Percentiles rank a stretch among this genome's conserved stretches.
Conservation (phyloP, 116 monocot species). For the Thalassia testudinum region DNA sequence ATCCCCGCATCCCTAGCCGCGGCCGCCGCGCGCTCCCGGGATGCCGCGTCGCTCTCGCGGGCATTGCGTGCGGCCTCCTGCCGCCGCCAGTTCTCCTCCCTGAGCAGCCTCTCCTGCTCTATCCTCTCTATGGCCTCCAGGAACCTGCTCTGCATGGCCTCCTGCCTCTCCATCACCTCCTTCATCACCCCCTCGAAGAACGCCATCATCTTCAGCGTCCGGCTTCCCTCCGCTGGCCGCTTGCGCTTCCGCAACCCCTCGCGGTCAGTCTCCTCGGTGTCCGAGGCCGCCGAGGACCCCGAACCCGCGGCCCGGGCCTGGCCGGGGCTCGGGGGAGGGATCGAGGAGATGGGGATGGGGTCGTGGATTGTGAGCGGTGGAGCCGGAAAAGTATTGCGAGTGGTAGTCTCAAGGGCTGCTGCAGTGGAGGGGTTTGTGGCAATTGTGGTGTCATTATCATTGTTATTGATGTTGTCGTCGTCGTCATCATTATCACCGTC, state of each 20-base stretch:
- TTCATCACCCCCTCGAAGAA: slow-evolving; percentile 71
- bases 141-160: slow-evolving; percentile 59
- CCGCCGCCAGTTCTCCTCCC: slow-evolving; percentile 68
- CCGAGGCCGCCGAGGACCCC: slow-evolving; percentile 29
- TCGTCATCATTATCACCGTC: neutral
- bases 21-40: slow-evolving; percentile 49
- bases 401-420: neutral
- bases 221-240: slow-evolving; percentile 15
- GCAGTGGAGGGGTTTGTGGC: neutral
- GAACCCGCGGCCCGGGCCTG: neutral
- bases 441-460: neutral
- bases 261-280: slow-evolving; percentile 31
- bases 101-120: slow-evolving; percentile 35
- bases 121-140: slow-evolving; percentile 60
- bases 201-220: slow-evolving; percentile 31
- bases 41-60: slow-evolving; percentile 32
- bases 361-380: neutral
- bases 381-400: neutral
- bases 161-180: slow-evolving; percentile 78
- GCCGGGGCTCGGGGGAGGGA: neutral
- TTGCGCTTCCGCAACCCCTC: slow-evolving; percentile 10
- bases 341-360: neutral
- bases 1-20: slow-evolving; percentile 58
- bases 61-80: slow-evolving; percentile 35
- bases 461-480: slow-evolving; percentile 1